phyloP scores from a whole-genome alignment of 441 rosid species.

The Populus hybrid region DNA sequence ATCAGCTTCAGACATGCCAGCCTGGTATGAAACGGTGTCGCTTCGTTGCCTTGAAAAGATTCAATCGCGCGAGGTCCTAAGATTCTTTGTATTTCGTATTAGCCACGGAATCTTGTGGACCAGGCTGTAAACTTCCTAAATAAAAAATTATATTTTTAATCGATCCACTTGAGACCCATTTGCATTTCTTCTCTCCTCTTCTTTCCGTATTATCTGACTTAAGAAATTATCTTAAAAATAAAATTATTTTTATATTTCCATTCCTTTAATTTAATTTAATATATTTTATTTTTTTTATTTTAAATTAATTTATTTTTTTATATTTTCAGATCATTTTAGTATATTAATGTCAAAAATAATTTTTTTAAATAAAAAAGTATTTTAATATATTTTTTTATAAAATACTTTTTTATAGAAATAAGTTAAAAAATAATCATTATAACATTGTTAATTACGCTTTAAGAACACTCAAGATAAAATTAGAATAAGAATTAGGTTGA shows the following conservation, averaged over 20 bases:
- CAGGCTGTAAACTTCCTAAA: background rate
- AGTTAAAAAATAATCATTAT: too few relatives aligned
- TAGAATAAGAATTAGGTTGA: too few relatives aligned
- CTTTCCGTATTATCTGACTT: background rate
- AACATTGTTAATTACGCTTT: too few relatives aligned
- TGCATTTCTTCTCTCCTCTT: background rate
- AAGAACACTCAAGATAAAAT: too few relatives aligned
- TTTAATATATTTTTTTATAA: too few relatives aligned
- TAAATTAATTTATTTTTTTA: too few relatives aligned
- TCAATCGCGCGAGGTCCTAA: background rate
- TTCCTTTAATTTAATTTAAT: background rate
- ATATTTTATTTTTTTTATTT: too few relatives aligned
- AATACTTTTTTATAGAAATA: too few relatives aligned
- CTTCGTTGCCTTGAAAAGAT: background rate
- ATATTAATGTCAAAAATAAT: too few relatives aligned
- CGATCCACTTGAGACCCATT: background rate
- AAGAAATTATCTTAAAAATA: too few relatives aligned
- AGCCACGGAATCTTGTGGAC: constrained; percentile 5
- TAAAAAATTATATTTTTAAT: background rate
- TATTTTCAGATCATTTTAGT: too few relatives aligned
- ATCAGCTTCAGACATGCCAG: background rate
- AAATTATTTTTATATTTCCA: background rate
- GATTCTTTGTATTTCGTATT: constrained; percentile 1
- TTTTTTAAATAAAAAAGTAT: too few relatives aligned
- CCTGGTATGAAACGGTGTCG: background rate